A percentile compares a stretch with the other conserved stretches of the same genome.
phyloP scores from a whole-genome alignment of 306 rosid genomes.

The Bauhinia variegata region DNA sequence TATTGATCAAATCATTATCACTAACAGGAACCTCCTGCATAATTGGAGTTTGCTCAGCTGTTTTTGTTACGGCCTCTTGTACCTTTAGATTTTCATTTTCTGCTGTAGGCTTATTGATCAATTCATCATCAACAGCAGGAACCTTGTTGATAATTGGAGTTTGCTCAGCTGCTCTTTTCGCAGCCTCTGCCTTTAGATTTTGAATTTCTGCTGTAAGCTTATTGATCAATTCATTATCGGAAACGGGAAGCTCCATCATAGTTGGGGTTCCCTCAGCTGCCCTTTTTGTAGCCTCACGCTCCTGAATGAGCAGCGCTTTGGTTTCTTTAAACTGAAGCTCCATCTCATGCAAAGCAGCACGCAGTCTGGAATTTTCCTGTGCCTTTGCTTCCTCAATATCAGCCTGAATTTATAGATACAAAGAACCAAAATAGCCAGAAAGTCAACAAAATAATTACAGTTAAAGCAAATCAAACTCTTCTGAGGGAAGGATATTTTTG shows the following conservation, averaged over 20 bases:
- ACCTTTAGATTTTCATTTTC: constrained; percentile 85
- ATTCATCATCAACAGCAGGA: constrained; percentile 58
- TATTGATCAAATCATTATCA: constrained; percentile 56
- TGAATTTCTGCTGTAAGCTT: too few species aligned
- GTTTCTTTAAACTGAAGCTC: constrained; percentile 55
- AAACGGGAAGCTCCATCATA: too few species aligned
- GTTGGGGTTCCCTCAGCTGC: too few species aligned
- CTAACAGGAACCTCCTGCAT: constrained; percentile 51
- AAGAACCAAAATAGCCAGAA: constrained; percentile 35
- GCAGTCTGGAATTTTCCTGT: constrained; percentile 70
- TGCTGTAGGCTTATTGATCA: constrained; percentile 54
- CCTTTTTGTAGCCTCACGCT: constrained; percentile 43
- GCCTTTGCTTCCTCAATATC: constrained; percentile 74
- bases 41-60: constrained; percentile 44
- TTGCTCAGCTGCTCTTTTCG: constrained; percentile 45
- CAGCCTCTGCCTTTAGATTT: too few species aligned
- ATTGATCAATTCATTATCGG: too few species aligned
- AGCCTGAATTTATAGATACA: constrained; percentile 48
- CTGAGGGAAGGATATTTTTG: too few species aligned
- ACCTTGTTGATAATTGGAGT: constrained; percentile 43
- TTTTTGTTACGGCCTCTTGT: constrained; percentile 39
- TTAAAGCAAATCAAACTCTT: not conserved
- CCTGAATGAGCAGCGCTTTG: constrained; percentile 54
- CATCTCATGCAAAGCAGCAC: constrained; percentile 63
- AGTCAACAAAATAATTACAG: constrained; percentile 25